Evolutionary conservation across 169 alveolate genomes (phyloP).

Genomic region (Eimeria falciformis): DNA sequence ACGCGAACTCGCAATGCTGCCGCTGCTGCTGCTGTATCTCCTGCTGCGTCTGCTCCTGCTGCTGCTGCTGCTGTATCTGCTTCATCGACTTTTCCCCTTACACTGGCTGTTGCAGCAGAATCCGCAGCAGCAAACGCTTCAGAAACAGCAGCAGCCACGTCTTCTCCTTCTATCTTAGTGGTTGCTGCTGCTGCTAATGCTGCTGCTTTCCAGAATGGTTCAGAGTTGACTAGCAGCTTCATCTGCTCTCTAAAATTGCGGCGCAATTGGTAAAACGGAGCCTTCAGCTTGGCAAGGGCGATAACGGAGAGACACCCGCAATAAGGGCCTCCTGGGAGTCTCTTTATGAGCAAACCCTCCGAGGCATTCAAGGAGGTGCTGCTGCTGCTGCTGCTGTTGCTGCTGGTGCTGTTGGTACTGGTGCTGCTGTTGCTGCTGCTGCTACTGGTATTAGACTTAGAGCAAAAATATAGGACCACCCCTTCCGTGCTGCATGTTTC

Average conservation of each 20-base stretch:
- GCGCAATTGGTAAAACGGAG: slow-evolving; percentile 30
- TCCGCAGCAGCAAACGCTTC: slow-evolving; percentile 35
- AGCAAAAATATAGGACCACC: slow-evolving; percentile 46
- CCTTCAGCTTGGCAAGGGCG: slow-evolving; percentile 73
- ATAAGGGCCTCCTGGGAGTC: no score
- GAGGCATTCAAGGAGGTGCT: not conserved
- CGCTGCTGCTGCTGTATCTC: slow-evolving; percentile 50
- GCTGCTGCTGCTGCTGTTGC: slow-evolving; percentile 19
- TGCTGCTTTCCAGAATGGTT: slow-evolving; percentile 49
- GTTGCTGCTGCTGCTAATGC: slow-evolving; percentile 39
- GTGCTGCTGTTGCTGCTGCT: slow-evolving; percentile 3
- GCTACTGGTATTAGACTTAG: not conserved
- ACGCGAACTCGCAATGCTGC: slow-evolving; percentile 49
- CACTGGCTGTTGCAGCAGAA: not conserved
- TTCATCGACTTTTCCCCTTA: not conserved
- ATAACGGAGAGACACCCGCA: not conserved
- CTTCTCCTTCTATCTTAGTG: not conserved
- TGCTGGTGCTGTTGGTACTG: no score
- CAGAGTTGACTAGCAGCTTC: not conserved
- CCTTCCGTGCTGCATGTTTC: slow-evolving; percentile 13
- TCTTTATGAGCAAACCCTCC: no score
- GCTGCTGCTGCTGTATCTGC: not conserved
- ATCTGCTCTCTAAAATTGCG: slow-evolving; percentile 65
- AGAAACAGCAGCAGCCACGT: not conserved
- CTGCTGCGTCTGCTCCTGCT: not conserved